Evolutionary conservation across 192 early-diverging fungal species (phyloP).

Genomic region (Neocallimastix lanati): DNA sequence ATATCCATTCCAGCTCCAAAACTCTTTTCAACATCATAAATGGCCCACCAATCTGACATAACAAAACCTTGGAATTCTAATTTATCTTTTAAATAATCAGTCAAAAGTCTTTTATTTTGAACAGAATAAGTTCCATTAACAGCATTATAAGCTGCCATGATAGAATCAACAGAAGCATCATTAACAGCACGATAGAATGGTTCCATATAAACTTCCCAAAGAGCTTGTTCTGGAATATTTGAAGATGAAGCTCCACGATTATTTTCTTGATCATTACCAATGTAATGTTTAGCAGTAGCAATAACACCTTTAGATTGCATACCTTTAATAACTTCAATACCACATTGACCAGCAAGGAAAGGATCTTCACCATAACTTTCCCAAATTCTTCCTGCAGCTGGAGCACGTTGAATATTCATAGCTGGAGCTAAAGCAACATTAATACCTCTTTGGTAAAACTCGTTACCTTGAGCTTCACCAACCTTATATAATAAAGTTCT

Average conservation of each 20-base stretch:
- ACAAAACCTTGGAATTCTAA: constrained; percentile 44
- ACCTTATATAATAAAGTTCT: constrained; percentile 13
- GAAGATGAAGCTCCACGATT: constrained; percentile 13
- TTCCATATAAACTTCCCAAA: constrained; percentile 34
- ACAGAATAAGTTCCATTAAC: constrained; percentile 37
- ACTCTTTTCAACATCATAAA: constrained; percentile 9
- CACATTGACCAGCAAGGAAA: constrained; percentile 14
- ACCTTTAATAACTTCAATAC: constrained; percentile 20
- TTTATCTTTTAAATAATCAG: constrained; percentile 21
- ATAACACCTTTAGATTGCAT: constrained; percentile 10
- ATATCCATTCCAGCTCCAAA: constrained; percentile 26
- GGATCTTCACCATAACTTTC: constrained; percentile 20
- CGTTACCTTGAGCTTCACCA: constrained; percentile 27
- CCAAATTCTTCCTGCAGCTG: not conserved
- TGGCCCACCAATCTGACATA: constrained; percentile 40
- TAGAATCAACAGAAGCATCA: constrained; percentile 31
- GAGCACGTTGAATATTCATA: constrained; percentile 16
- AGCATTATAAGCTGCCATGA: constrained; percentile 44
- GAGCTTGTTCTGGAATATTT: constrained; percentile 24
- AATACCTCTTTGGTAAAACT: constrained; percentile 30
- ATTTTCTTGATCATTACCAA: constrained; percentile 30
- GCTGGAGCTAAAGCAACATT: constrained; percentile 27
- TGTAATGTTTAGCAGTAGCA: constrained; percentile 26
- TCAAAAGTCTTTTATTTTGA: constrained; percentile 23
- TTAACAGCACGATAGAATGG: constrained; percentile 29